Conservation (phyloP, 169 alveolate genomes). For the Eimeria praecox region DNA sequence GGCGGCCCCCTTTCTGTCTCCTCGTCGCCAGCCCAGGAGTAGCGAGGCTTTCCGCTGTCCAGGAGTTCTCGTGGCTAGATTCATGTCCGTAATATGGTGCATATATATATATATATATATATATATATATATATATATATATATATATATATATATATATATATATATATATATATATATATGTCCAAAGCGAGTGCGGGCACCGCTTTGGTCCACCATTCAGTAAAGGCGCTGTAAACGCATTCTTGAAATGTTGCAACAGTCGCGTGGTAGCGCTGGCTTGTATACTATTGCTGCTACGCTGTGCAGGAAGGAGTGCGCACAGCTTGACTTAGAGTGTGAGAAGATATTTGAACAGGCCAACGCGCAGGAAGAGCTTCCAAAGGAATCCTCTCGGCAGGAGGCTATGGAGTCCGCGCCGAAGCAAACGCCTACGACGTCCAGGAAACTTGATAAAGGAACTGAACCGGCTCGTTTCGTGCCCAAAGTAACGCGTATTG, state of each 20-base stretch:
- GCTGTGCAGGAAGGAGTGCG: slow-evolving; percentile 27
- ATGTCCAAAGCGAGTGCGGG: not conserved
- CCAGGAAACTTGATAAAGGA: not conserved
- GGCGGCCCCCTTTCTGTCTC: not conserved
- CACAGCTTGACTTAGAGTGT: not conserved
- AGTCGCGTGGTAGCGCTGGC: not conserved
- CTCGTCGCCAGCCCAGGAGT: not conserved
- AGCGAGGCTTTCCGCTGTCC: not conserved
- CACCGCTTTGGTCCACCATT: not conserved
- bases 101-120: too few species aligned
- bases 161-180: too few species aligned
- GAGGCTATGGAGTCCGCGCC: not conserved
- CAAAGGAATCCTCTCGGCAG: not conserved
- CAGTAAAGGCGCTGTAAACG: not conserved
- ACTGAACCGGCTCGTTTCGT: slow-evolving; percentile 12
- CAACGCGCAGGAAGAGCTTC: not conserved
- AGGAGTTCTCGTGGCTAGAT: not conserved
- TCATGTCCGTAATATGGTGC: not conserved
- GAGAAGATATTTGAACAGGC: slow-evolving; percentile 10
- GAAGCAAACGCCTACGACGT: not conserved
- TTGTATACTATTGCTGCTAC: not conserved
- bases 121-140: too few species aligned
- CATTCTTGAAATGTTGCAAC: not conserved
- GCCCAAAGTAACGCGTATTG: not conserved
- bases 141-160: too few species aligned